Conservation (phyloP, 306 rosid genomes). For the Dalbergia cochinchinensis region DNA sequence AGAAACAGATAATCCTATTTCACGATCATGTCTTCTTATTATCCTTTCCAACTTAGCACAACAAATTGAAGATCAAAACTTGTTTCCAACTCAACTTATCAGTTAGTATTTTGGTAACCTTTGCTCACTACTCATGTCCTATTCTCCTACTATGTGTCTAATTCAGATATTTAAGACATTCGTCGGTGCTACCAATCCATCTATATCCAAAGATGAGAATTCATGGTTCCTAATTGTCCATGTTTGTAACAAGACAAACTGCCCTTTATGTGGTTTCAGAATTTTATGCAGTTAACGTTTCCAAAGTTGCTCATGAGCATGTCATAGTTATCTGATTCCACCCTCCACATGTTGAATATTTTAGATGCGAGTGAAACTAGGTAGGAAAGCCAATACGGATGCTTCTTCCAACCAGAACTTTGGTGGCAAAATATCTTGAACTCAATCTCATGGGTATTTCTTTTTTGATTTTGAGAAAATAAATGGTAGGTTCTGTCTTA, state of each 20-base stretch:
- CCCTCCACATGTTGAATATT: background rate
- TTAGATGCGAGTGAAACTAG: background rate
- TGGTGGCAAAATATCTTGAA: background rate
- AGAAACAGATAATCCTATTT: background rate
- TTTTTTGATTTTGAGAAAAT: background rate
- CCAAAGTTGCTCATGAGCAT: slow-evolving; percentile 30
- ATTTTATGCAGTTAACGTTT: slow-evolving; percentile 19
- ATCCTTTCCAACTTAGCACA: background rate
- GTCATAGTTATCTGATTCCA: slow-evolving; percentile 38
- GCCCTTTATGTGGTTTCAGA: slow-evolving; percentile 7
- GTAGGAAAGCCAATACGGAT: slow-evolving; percentile 6
- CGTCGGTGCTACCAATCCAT: slow-evolving; percentile 26
- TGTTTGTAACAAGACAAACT: slow-evolving; percentile 44
- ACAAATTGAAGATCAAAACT: background rate
- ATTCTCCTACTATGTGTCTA: background rate
- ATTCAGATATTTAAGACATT: slow-evolving; percentile 10
- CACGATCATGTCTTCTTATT: background rate
- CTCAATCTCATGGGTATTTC: background rate
- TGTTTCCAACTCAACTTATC: background rate
- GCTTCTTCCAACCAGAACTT: slow-evolving; percentile 22
- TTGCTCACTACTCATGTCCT: background rate
- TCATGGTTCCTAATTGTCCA: background rate
- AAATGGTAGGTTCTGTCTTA: slow-evolving; percentile 13
- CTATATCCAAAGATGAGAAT: slow-evolving; percentile 29
- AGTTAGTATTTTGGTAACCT: background rate